These are phyloP conservation scores for Chondrus crispus DNA, from an alignment of 23 red algal genomes.

Conservation along the genomic window DNA sequence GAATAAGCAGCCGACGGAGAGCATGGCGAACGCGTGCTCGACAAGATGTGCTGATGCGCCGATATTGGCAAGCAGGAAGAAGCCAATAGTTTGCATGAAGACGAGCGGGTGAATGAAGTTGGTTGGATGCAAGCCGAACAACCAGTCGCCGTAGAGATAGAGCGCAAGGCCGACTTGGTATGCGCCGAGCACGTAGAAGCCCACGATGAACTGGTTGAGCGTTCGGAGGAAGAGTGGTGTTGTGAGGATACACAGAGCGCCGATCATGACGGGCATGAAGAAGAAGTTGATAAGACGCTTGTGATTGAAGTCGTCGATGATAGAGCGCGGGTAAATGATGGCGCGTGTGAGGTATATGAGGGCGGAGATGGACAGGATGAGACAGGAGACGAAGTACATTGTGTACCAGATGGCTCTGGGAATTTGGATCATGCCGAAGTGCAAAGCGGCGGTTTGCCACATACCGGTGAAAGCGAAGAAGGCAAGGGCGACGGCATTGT, in stretches of 20 bases:
- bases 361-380: background rate
- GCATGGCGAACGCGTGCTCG: constrained; percentile 19
- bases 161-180: constrained; percentile 58
- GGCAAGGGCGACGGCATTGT: constrained; percentile 34
- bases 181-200: constrained; percentile 1
- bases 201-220: constrained; percentile 3
- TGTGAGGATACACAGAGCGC: constrained; percentile 12
- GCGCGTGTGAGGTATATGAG: background rate
- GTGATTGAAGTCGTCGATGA: constrained; percentile 27
- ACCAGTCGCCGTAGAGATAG: constrained; percentile 63
- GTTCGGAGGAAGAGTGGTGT: constrained; percentile 4
- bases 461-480: constrained; percentile 50
- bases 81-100: constrained; percentile 65
- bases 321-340: constrained; percentile 6
- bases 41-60: background rate
- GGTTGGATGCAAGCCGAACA: constrained; percentile 40
- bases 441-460: constrained; percentile 21
- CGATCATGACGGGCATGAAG: constrained; percentile 52
- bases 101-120: constrained; percentile 55
- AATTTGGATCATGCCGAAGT: background rate
- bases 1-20: constrained; percentile 57
- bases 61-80: constrained; percentile 50
- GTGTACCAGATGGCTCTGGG: background rate
- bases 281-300: constrained; percentile 59
- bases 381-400: constrained; percentile 39